Percentiles rank a stretch among this genome's conserved stretches.
phyloP scores from a whole-genome alignment of 345 rosid genomes.

The Toxicodendron radicans region DNA sequence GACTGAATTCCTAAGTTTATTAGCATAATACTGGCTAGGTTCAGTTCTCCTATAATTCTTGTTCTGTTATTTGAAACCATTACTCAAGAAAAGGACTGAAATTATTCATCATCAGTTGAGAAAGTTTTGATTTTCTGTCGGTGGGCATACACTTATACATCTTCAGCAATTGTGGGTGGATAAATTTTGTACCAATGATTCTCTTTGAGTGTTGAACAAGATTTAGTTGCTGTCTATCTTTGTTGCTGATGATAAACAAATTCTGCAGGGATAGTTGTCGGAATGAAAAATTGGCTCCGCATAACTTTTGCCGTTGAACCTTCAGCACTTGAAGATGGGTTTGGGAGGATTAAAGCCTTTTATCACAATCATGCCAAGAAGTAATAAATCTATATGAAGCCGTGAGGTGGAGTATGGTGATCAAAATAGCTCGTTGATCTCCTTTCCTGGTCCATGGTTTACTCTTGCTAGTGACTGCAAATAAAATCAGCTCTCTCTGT shows the following conservation, averaged over 20 bases:
- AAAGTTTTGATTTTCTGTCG: too few relatives aligned
- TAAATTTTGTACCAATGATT: too few relatives aligned
- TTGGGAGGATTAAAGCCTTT: slow-evolving; percentile 42
- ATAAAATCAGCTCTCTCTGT: too few relatives aligned
- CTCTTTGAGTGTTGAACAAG: too few relatives aligned
- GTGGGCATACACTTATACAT: too few relatives aligned
- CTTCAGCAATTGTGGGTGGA: too few relatives aligned
- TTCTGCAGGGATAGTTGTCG: slow-evolving; percentile 37
- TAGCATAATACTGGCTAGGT: background rate
- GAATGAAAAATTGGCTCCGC: slow-evolving; percentile 50
- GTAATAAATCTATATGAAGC: background rate
- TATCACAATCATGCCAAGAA: slow-evolving; percentile 42
- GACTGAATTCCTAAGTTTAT: background rate
- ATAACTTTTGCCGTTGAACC: slow-evolving; percentile 44
- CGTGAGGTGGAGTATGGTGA: background rate
- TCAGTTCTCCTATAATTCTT: background rate
- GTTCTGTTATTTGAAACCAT: too few relatives aligned
- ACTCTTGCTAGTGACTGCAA: background rate
- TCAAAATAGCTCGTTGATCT: background rate
- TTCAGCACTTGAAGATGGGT: slow-evolving; percentile 32
- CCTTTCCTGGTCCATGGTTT: background rate
- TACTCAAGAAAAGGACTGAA: too few relatives aligned
- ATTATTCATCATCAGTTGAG: too few relatives aligned
- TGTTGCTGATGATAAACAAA: too few relatives aligned
- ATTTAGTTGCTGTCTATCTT: too few relatives aligned